Evolutionary conservation across 805 yeast genomes (phyloP).

Genomic region (Kodamaea laetipori): DNA sequence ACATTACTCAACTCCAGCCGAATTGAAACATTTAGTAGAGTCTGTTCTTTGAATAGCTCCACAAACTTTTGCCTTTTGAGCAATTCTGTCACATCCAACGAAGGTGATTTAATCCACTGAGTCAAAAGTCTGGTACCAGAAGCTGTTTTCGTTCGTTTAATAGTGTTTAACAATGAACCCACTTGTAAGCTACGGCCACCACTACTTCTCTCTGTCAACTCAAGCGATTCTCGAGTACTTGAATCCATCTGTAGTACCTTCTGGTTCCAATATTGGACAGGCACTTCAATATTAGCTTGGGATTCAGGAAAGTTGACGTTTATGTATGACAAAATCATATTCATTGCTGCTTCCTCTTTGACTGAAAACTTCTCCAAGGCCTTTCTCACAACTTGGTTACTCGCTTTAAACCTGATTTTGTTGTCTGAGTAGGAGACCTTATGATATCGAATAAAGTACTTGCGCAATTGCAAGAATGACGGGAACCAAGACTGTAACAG

Average conservation of each 20-base stretch:
- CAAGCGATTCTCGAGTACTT: conserved; percentile 74
- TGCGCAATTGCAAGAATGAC: conserved; percentile 45
- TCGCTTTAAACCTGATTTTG: conserved; percentile 35
- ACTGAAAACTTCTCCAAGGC: conserved; percentile 34
- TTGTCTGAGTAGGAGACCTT: conserved; percentile 33
- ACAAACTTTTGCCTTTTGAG: conserved; percentile 48
- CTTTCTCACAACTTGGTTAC: conserved; percentile 38
- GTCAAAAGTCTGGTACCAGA: conserved; percentile 80
- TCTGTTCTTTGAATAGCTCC: conserved; percentile 28
- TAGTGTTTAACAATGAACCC: conserved; percentile 72
- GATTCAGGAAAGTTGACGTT: conserved; percentile 72
- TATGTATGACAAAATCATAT: conserved; percentile 62
- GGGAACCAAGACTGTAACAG: conserved; percentile 52
- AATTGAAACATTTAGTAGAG: conserved; percentile 24
- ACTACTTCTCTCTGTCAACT: conserved; percentile 57
- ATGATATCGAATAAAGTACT: conserved; percentile 61
- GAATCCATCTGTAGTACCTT: conserved; percentile 76
- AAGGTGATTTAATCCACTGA: conserved; percentile 83
- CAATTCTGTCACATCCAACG: conserved; percentile 59
- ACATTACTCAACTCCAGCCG: conserved; percentile 43
- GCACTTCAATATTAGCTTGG: conserved; percentile 63
- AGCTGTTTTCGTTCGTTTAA: conserved; percentile 73
- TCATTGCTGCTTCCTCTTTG: conserved; percentile 63
- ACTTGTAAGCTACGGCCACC: conserved; percentile 51
- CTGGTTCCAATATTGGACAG: conserved; percentile 55